Percentiles rank a stretch among this genome's conserved stretches.
phyloP scores from a whole-genome alignment of 2,329 filamentous ascomycete genomes.

The Emmonsiellopsis sp. region DNA sequence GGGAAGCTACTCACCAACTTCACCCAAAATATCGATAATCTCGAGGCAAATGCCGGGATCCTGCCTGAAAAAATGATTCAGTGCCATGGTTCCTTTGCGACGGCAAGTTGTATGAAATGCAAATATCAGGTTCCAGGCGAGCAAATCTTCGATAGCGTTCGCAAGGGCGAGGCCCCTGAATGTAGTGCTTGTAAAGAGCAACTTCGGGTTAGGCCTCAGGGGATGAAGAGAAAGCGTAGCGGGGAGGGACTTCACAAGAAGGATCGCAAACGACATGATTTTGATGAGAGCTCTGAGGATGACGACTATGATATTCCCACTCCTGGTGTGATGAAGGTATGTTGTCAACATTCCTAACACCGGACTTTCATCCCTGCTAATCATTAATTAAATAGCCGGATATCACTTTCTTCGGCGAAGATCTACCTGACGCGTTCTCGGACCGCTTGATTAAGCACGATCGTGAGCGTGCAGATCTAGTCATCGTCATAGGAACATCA shows the following conservation, averaged over 20 bases:
- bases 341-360: conserved; percentile 2
- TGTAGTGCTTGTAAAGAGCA: conserved; percentile 62
- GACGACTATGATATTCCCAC: conserved; percentile 56
- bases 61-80: conserved; percentile 75
- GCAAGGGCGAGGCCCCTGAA: conserved; percentile 63
- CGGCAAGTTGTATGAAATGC: conserved; percentile 80
- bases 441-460: conserved; percentile 73
- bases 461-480: conserved; percentile 69
- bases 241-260: conserved; percentile 37
- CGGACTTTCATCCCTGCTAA: conserved; percentile 3
- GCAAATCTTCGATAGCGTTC: conserved; percentile 70
- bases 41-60: conserved; percentile 82
- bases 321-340: conserved; percentile 69
- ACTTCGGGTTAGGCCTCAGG: conserved; percentile 40
- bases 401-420: conserved; percentile 96
- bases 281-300: conserved; percentile 45
- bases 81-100: conserved; percentile 93
- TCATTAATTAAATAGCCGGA: conserved; percentile 53
- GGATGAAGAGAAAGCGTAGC: conserved; percentile 45
- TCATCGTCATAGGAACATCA: conserved; percentile 92
- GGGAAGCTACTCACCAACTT: conserved; percentile 92
- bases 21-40: conserved; percentile 97
- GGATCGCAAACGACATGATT: conserved; percentile 48
- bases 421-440: conserved; percentile 75
- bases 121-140: conserved; percentile 64